These are phyloP conservation scores for Trichoderma semiorbis DNA, from an alignment of 2,329 filamentous ascomycete genomes.

Conservation along the genomic window DNA sequence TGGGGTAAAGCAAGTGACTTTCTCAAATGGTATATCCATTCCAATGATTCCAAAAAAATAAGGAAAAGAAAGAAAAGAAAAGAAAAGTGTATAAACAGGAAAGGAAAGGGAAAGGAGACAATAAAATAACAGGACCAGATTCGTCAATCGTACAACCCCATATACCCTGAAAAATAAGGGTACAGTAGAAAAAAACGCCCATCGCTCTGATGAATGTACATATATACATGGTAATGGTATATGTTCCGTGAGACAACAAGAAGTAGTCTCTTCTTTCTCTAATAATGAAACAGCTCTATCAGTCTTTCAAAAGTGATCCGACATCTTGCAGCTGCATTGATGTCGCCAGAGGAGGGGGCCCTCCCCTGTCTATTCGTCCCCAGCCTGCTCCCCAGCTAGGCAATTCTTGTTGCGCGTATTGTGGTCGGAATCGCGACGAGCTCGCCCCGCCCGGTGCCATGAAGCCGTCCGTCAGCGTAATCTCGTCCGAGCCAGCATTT, in stretches of 20 bases:
- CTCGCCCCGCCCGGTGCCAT: not conserved
- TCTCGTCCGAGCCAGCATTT: slow-evolving; percentile 19
- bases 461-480: slow-evolving; percentile 11
- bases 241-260: not conserved
- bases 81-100: not conserved
- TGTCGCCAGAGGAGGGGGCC: slow-evolving; percentile 25
- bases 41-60: not conserved
- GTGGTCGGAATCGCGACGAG: not conserved
- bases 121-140: not conserved
- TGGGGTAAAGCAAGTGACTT: not conserved
- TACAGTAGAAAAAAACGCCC: not conserved
- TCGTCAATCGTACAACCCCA: slow-evolving; percentile 4
- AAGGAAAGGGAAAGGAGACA: not conserved
- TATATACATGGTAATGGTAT: slow-evolving; percentile 4
- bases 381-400: slow-evolving; percentile 33
- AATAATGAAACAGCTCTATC: slow-evolving; percentile 2
- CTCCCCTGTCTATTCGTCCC: slow-evolving; percentile 31
- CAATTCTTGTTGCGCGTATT: slow-evolving; percentile 16
- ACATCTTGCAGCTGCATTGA: slow-evolving; percentile 19
- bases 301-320: slow-evolving; percentile 17
- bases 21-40: slow-evolving; percentile 11
- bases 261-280: not conserved
- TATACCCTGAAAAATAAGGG: not conserved
- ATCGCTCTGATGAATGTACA: slow-evolving; percentile 3
- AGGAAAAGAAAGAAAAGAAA: not conserved